Conservation (phyloP, 2,329 filamentous ascomycete genomes). For the Fusarium bactridioides region DNA sequence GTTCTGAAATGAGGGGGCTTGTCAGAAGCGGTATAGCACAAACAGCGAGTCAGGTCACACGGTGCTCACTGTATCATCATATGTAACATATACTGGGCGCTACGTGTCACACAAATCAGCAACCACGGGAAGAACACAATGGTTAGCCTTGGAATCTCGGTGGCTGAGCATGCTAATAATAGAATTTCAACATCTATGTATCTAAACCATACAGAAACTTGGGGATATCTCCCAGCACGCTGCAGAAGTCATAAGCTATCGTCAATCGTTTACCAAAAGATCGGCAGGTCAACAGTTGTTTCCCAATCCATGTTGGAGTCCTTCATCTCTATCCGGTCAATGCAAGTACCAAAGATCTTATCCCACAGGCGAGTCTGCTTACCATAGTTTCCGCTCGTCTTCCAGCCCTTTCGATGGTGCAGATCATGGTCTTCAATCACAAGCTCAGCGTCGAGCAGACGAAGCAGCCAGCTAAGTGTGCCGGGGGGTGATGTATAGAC, state of each 20-base stretch:
- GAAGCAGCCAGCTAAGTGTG: constrained; percentile 7
- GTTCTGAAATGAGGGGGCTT: too few relatives aligned
- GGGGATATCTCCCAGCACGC: accelerated
- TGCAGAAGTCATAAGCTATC: neutral
- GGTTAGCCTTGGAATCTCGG: accelerated
- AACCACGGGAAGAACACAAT: neutral
- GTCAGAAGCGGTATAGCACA: too few relatives aligned
- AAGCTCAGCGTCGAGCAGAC: neutral
- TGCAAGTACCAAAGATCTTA: constrained; percentile 7
- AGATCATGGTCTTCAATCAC: constrained; percentile 20
- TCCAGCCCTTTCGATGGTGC: constrained; percentile 12
- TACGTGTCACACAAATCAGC: too few relatives aligned
- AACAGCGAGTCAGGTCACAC: too few relatives aligned
- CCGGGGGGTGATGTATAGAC: neutral
- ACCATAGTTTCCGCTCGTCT: constrained; percentile 9
- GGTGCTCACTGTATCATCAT: too few relatives aligned
- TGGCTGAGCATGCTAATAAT: neutral
- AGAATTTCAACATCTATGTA: accelerated
- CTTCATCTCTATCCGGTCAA: neutral
- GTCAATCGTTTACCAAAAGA: neutral
- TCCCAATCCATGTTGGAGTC: neutral
- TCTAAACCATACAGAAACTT: neutral
- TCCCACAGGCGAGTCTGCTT: constrained; percentile 23
- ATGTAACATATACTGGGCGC: neutral
- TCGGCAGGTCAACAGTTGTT: neutral